Evolutionary conservation across 371 early-diverging fungal species (phyloP), one percentile per base, ranked within the genome.

Genomic region (Blakeslea trispora): DNA sequence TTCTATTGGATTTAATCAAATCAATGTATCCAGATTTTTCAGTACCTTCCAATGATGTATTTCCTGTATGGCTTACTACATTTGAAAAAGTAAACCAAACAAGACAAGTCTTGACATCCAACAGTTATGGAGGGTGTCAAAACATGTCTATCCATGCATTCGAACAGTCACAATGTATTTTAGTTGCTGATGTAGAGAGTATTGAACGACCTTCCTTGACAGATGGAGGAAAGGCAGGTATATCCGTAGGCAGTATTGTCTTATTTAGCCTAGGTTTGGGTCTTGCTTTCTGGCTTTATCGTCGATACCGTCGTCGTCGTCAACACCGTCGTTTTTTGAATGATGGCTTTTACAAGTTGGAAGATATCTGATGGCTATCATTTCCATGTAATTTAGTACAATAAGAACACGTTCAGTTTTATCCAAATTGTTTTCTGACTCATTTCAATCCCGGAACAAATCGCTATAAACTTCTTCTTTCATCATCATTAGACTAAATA

Each of bases 181-280:
- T 55, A 21, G 40, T 19, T 32, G 42, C 15, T 17, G 22, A 19
- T 48, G 22, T 9, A 47, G 32, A 18, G 15, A 49, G 32, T 37
- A 37, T 37, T 37, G 13, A 9, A 10, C 9, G 14, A 10, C 13
- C 37, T 14, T 11, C 31, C 22, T 23, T 58, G 23, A 23, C 62
- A 21, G 28, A 21, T 43, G 49, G 43, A 19, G 59, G 19, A 5
- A 62, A 56, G 43, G 60, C 50, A 48, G 79, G 75, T 35, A 67
- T 71, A 14, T 64, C 71, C 47, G 63, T 71, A 34, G 68, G 64
- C 45, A 58, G 59, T n/a, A 39, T 67, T 18, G 35, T 54, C 17
- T 61, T 62, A 28, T 28, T 28, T 28, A 5, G 3, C 28, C 3
- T 28, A 5, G 28, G 28, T 32, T 59, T 55, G 2, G 21, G 53